phyloP scores from a whole-genome alignment of 257 asterid genomes.

The Nicotiana otophora region DNA sequence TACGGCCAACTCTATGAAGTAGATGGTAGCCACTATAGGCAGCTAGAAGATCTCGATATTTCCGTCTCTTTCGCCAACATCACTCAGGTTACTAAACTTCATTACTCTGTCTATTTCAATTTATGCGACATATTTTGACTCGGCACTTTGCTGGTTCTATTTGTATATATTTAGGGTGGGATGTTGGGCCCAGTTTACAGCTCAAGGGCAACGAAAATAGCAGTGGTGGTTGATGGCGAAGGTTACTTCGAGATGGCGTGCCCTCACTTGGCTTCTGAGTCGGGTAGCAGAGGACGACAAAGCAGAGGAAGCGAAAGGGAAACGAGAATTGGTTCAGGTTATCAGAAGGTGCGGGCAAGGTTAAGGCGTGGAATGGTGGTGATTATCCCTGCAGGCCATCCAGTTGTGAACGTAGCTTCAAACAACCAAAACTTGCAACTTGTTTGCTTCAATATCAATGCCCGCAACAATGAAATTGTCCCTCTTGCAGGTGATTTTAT shows the following conservation, averaged over 20 bases:
- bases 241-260: slow-evolving; percentile 75
- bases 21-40: slow-evolving; percentile 23
- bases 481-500: slow-evolving; percentile 39
- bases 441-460: slow-evolving; percentile 47
- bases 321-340: slow-evolving; percentile 15
- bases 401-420: slow-evolving; percentile 50
- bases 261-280: slow-evolving; percentile 42
- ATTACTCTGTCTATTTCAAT: too few relatives aligned
- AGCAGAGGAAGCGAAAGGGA: neutral
- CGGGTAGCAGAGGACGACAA: neutral
- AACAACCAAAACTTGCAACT: slow-evolving; percentile 41
- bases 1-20: slow-evolving; percentile 54
- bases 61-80: slow-evolving; percentile 44
- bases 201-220: slow-evolving; percentile 47
- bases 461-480: slow-evolving; percentile 29
- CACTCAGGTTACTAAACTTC: slow-evolving; percentile 25
- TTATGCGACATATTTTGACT: too few relatives aligned
- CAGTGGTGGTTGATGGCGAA: slow-evolving; percentile 36
- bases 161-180: slow-evolving; percentile 38
- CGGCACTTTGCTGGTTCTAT: neutral
- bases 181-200: slow-evolving; percentile 50
- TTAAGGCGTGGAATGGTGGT: slow-evolving; percentile 44
- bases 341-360: slow-evolving; percentile 34
- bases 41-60: slow-evolving; percentile 39
- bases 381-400: slow-evolving; percentile 71